Evolutionary conservation across 1,139 yeast species (phyloP).

Genomic region (Kurtzmaniella quercitrusa): DNA sequence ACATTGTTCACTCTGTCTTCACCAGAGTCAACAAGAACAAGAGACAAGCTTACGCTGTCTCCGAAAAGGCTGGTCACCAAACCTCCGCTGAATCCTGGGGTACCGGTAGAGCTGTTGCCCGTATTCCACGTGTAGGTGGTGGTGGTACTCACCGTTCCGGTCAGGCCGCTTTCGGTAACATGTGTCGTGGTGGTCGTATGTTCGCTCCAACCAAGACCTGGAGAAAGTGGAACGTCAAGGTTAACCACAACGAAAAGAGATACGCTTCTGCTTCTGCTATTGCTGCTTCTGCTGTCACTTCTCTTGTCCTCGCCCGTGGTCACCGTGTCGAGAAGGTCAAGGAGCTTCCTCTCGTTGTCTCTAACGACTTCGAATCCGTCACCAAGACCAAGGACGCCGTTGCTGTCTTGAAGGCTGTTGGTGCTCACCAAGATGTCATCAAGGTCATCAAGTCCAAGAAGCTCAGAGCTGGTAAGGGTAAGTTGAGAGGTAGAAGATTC

Average conservation of each 20-base stretch:
- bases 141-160: slow-evolving; percentile 99
- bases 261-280: slow-evolving; percentile 99
- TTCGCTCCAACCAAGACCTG: slow-evolving; percentile 99
- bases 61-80: slow-evolving; percentile 99
- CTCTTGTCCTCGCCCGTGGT: slow-evolving; percentile 99
- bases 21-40: slow-evolving; percentile 99
- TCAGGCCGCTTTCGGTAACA: slow-evolving; percentile 99
- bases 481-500: slow-evolving; percentile 99
- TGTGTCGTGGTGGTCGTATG: slow-evolving; percentile 99
- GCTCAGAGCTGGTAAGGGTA: slow-evolving; percentile 99
- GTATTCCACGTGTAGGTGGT: slow-evolving; percentile 99
- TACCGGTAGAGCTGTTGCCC: slow-evolving; percentile 99
- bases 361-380: slow-evolving; percentile 89
- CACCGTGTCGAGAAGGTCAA: slow-evolving; percentile 99
- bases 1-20: slow-evolving; percentile 97
- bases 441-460: slow-evolving; percentile 98
- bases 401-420: slow-evolving; percentile 96
- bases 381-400: slow-evolving; percentile 98
- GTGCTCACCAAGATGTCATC: slow-evolving; percentile 98
- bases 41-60: slow-evolving; percentile 99
- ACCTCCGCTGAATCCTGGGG: slow-evolving; percentile 99
- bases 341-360: slow-evolving; percentile 97
- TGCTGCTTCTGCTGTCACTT: slow-evolving; percentile 98
- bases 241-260: slow-evolving; percentile 99
- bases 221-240: slow-evolving; percentile 99